Evolutionary conservation across 768 basidiomycete species (phyloP), one percentile per base, ranked within the genome.

Genomic region (Baorangia bicolor): DNA sequence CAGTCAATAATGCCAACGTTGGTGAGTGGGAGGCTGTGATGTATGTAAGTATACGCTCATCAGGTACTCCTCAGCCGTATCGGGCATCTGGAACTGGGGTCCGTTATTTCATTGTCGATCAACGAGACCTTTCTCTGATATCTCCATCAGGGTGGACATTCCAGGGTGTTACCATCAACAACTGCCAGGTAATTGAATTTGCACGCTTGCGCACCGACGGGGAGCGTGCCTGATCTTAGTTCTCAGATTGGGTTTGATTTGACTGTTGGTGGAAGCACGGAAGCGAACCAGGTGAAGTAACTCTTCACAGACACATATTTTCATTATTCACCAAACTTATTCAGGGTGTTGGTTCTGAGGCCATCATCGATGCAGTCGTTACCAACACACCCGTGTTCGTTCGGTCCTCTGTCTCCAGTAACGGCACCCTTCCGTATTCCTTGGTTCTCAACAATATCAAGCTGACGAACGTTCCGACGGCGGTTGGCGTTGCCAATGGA

Each of bases 141-240:
- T 25, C 9, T n/a, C 16, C 3, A 2, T 27, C 39, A 78, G 77
- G 79, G 2, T 81, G 79, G 73, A 79, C 83, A 0, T 84, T 77
- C 64, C 82, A 84, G 57, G 75, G 76, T 10, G 73, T 83, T 35
- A 77, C 65, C 11, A 78, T 81, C 58, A 75, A 73, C 28, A 75
- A 75, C 58, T 73, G 77, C 55, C 58, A 64, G 41, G 65, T 60
- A 25, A 41, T 50, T 47, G 27, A 14, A 34, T 33, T 35, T 2
- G 13, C 21, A 7, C 16, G 11, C 1, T 30, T 23, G 34, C 2
- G 10, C 28, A 33, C 14, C 13, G 42, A 33, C 8, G 2, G 11
- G 6, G 14, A 28, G 2, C 5, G 18, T 38, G 4, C 16, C 47
- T 48, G 25, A 63, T 51, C 20, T 0, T 23, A 3, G 40, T 49